Base-by-base conservation (phyloP, 768 basidiomycete genomes). In the Tremella fuciformis region DNA sequence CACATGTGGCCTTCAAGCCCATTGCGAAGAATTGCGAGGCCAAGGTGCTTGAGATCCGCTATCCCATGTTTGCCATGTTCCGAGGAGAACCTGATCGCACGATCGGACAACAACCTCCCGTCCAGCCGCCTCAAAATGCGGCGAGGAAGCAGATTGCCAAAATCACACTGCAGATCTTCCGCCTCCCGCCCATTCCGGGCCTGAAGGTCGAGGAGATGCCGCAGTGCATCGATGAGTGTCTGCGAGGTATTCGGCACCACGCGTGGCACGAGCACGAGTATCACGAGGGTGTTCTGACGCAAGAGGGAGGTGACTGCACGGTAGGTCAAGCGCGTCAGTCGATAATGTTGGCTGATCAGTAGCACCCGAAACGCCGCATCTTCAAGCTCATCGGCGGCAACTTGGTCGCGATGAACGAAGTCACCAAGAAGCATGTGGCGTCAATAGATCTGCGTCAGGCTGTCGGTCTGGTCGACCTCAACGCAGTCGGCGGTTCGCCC, bases 191-290 rank as follows among this genome's bases (percentile, higher is more conserved):
- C 2, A 76, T 97, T 47, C 88, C 89, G n/a, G 90, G 91, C 16
- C 80, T 96, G 19, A 78, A 84, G 37, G 82, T 84, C 18, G 84
- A 86, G 44, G 83, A 89, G 60, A 80, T 97, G 18, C 93, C 94
- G 13, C 88, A 92, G 76, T 91, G 89, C 69, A 80, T 97, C 66
- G 93, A 97, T 55, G 94, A 97, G 70, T 93, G 90, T 67, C 83
- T 87, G 66, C 84, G 89, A 13, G 93, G 94, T 0, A 79, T 98
- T 63, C 81, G 89, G 59, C 88, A 93, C 68, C 86, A 91, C 56
- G 86, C 87, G 38, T 96, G 91, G 92, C 91, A 94, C 71, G 92
- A 93, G 79, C 72, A 87, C 64, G 89, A 91, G 19, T 93, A 94
- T 77, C 90, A 89, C 77, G 88, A 96, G 76, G 91, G 94, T 24